A percentile compares a stretch with the other conserved stretches of the same genome.
Conservation (phyloP, 1,284 basidiomycete species). For the Papiliotrema terrestris region DNA sequence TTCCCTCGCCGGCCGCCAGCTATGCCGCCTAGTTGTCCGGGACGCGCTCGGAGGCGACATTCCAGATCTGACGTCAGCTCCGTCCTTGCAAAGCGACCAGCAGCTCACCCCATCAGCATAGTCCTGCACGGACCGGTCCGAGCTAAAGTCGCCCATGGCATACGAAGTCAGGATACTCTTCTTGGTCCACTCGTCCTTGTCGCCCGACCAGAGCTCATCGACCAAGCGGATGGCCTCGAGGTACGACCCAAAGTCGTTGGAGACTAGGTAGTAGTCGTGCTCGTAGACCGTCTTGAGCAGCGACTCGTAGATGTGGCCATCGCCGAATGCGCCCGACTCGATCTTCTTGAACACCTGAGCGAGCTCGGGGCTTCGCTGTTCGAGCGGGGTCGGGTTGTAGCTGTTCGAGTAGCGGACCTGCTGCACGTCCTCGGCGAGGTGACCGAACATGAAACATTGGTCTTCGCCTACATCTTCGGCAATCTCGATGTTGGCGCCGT, state of each 20-base stretch:
- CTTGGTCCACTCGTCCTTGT: slow-evolving; percentile 80
- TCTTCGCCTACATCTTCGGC: slow-evolving; percentile 78
- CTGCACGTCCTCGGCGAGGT: slow-evolving; percentile 58
- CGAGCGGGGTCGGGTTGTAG: slow-evolving; percentile 73
- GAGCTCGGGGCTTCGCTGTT: slow-evolving; percentile 73
- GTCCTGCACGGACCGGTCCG: slow-evolving; percentile 82
- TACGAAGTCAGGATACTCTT: slow-evolving; percentile 79
- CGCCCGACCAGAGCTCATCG: slow-evolving; percentile 71
- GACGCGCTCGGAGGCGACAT: slow-evolving; percentile 37
- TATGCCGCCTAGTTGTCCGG: slow-evolving; percentile 18
- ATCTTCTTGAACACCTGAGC: slow-evolving; percentile 64
- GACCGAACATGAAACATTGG: slow-evolving; percentile 53
- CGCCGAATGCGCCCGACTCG: slow-evolving; percentile 70
- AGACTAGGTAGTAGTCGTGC: slow-evolving; percentile 65
- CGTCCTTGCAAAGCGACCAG: neutral
- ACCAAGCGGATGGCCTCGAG: slow-evolving; percentile 77
- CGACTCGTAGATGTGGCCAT: slow-evolving; percentile 72
- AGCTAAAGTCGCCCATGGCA: slow-evolving; percentile 92
- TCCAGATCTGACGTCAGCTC: slow-evolving; percentile 33
- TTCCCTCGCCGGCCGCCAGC: neutral
- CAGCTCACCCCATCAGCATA: slow-evolving; percentile 60
- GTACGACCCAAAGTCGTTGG: slow-evolving; percentile 88
- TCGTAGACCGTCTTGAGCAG: slow-evolving; percentile 48
- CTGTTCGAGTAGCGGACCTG: slow-evolving; percentile 75
- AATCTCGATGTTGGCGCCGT: slow-evolving; percentile 91